Evolutionary conservation across 202 grass and related monocot species (phyloP), one percentile per base, ranked within the genome.

Genomic region (Setaria viridis): DNA sequence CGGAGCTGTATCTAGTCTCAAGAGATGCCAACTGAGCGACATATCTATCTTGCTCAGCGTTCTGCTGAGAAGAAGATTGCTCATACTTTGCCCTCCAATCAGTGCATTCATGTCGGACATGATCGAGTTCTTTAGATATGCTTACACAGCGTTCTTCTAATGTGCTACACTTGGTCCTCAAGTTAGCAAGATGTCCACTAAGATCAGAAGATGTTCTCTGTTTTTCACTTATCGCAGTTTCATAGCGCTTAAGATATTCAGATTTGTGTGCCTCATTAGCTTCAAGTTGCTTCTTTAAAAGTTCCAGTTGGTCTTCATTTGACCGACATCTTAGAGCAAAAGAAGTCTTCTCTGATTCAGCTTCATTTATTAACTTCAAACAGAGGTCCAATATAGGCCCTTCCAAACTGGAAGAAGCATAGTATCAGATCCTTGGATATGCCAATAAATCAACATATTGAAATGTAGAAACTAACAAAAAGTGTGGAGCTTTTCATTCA

Each of bases 241-340:
- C 89, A 34, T 97, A 93, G 11, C 70, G 87, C 64, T 91, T 93
- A 72, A 93, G 45, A 88, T 93, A 93, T 89, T 93, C 94, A 62
- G 87, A 84, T 87, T 89, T 97, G 46, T 97, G 82, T 17, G 75
- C 76, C 51, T 97, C 94, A 82, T 90, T 92, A 70, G 89, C 78
- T 65, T 90, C 82, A 74, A 91, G 87, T 88, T 97, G 94, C 54
- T 90, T 93, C 85, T 78, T 84, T 37, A 97, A 62, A 82, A 97
- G 87, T 77, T 79, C 89, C 64, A 97, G 82, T 72, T 97, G 90
- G 67, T 92, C 94, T 76, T 97, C 91, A 53, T 90, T 93, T 81
- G 94, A 90, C 12, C 76, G 85, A 19, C 58, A 88, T 83, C 89
- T 93, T 78, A 93, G 54, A 84, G 87, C 79, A 80, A 93, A 86